phyloP scores from a whole-genome alignment of 176 grass and related monocot species.

The Microstegium vimineum region DNA sequence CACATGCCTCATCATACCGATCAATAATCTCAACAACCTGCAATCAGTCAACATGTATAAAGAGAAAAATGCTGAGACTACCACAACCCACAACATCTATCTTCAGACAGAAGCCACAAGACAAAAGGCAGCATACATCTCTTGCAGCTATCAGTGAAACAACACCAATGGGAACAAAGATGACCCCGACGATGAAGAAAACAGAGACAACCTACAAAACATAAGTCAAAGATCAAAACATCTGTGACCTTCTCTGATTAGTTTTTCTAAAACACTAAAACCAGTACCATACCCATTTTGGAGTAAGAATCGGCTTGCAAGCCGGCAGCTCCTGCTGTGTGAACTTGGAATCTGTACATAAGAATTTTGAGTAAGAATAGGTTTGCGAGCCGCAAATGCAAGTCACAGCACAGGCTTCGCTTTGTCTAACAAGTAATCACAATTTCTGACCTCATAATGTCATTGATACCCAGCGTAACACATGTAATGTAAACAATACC shows the following conservation, averaged over 20 bases:
- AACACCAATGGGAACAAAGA: conserved; percentile 84
- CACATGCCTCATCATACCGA: conserved; percentile 66
- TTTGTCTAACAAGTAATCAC: neutral
- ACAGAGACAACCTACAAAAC: conserved; percentile 79
- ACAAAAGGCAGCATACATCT: conserved; percentile 46
- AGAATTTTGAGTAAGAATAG: conserved; percentile 8
- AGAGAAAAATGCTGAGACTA: neutral
- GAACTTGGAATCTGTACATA: conserved; percentile 80
- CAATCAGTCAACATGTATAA: neutral
- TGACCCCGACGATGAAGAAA: conserved; percentile 63
- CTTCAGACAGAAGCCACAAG: neutral
- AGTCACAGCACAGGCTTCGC: neutral
- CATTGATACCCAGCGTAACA: neutral
- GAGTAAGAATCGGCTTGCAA: conserved; percentile 96
- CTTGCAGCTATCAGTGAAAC: conserved; percentile 63
- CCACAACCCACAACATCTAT: neutral
- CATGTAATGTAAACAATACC: no score
- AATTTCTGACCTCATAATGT: neutral
- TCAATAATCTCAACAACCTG: conserved; percentile 95
- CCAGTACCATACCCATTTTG: conserved; percentile 65
- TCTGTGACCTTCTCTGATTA: conserved; percentile 1
- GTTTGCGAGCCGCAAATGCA: neutral
- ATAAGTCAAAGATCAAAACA: conserved; percentile 7
- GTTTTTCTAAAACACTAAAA: neutral
- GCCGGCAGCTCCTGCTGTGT: conserved; percentile 97